These are phyloP conservation scores for Dactylonectria macrodidyma DNA, from an alignment of 2,329 filamentous ascomycete species.

Conservation along the genomic window DNA sequence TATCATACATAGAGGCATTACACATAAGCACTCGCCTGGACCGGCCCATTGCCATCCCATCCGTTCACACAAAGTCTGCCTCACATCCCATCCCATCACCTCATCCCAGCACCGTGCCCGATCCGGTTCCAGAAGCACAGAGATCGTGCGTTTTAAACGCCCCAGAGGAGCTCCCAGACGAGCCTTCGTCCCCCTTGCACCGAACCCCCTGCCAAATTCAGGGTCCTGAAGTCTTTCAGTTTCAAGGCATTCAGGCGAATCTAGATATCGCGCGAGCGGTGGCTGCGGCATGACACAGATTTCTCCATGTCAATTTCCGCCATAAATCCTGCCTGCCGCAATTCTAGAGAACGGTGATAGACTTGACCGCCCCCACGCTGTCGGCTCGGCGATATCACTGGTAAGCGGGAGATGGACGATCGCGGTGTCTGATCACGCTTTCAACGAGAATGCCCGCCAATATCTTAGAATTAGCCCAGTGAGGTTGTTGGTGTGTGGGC, in stretches of 20 bases:
- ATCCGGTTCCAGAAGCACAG: conserved; percentile 3
- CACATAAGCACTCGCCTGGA: neutral
- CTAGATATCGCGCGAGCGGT: conserved; percentile 23
- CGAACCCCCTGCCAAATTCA: conserved; percentile 20
- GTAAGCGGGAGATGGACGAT: neutral
- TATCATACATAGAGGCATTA: too few species aligned
- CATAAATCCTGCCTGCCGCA: conserved; percentile 20
- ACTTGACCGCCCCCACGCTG: neutral
- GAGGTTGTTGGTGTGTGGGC: conserved; percentile 9
- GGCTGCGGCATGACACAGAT: conserved; percentile 24
- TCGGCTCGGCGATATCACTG: conserved; percentile 20
- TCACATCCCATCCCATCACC: conserved; percentile 2
- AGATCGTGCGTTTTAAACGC: conserved; percentile 17
- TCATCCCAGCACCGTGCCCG: conserved; percentile 16
- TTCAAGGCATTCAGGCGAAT: neutral
- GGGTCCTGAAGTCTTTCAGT: neutral
- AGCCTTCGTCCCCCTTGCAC: conserved; percentile 25
- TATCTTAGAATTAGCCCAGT: conserved; percentile 25
- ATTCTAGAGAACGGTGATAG: conserved; percentile 1
- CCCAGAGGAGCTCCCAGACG: neutral
- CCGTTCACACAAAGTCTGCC: neutral
- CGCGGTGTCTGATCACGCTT: conserved; percentile 1
- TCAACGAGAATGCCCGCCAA: conserved; percentile 36
- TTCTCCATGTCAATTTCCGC: conserved; percentile 2
- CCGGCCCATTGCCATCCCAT: neutral